These are phyloP conservation scores for Auriscalpium orientale DNA, from an alignment of 768 basidiomycete species.

Conservation along the genomic window DNA sequence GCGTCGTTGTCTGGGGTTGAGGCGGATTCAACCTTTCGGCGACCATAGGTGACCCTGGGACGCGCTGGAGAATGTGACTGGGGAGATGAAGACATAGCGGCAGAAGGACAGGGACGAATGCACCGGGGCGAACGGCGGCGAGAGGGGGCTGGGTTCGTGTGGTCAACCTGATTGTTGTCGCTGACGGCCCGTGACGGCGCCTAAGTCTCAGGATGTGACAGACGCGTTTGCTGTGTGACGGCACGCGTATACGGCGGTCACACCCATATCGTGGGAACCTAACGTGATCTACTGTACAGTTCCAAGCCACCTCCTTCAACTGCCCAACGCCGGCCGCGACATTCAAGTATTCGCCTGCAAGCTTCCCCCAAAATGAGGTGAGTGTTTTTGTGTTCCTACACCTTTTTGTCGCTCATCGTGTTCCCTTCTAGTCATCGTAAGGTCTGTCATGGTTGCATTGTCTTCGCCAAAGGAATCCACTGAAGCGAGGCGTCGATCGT, in stretches of 20 bases:
- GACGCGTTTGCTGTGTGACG: too few relatives aligned
- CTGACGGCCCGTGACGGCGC: too few relatives aligned
- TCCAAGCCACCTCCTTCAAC: slow-evolving; percentile 7
- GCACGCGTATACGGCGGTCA: background rate
- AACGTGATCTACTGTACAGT: slow-evolving; percentile 14
- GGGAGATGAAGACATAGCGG: slow-evolving; percentile 6
- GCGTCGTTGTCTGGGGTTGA: slow-evolving; percentile 3
- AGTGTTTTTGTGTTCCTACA: slow-evolving; percentile 13
- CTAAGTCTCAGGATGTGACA: too few relatives aligned
- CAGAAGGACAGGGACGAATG: background rate
- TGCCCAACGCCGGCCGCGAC: background rate
- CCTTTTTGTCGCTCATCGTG: slow-evolving; percentile 12
- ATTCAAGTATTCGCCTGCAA: slow-evolving; percentile 12
- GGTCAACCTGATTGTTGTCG: too few relatives aligned
- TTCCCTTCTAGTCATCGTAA: slow-evolving; percentile 68
- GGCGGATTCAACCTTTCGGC: slow-evolving; percentile 18
- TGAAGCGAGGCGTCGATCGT: slow-evolving; percentile 20
- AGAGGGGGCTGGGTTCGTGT: too few relatives aligned
- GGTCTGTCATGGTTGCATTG: slow-evolving; percentile 34
- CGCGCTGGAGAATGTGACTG: slow-evolving; percentile 10
- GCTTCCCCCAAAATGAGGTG: slow-evolving; percentile 30
- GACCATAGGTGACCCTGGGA: slow-evolving; percentile 41
- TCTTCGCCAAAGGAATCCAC: slow-evolving; percentile 14
- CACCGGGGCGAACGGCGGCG: too few relatives aligned
- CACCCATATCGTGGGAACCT: background rate